Evolutionary conservation across 805 yeast species (phyloP).

Genomic region (Spathaspora sp.): DNA sequence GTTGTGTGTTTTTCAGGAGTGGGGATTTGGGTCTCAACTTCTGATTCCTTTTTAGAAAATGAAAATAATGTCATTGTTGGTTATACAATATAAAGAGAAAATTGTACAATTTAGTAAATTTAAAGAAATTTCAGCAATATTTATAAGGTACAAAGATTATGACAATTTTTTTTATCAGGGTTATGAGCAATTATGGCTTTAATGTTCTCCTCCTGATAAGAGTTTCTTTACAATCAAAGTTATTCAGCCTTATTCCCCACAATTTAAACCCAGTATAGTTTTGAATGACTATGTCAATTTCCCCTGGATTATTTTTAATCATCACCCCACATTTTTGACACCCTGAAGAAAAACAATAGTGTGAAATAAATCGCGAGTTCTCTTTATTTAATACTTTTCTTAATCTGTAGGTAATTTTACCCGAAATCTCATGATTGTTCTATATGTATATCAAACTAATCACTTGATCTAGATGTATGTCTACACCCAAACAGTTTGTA

Average conservation of each 20-base stretch:
- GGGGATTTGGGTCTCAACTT: not conserved
- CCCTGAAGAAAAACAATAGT: not conserved
- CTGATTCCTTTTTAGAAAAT: not conserved
- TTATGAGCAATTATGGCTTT: not conserved
- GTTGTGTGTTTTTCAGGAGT: not conserved
- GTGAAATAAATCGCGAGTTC: too few relatives aligned
- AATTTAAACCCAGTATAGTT: too few relatives aligned
- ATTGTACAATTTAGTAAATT: not conserved
- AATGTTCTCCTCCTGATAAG: too few relatives aligned
- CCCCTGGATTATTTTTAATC: not conserved
- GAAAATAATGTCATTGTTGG: not conserved
- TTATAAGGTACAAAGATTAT: not conserved
- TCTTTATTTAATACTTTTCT: too few relatives aligned
- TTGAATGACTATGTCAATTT: not conserved
- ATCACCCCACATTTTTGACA: not conserved
- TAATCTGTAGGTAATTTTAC: too few relatives aligned
- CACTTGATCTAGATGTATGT: too few relatives aligned
- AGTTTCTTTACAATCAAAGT: not conserved
- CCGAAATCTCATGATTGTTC: too few relatives aligned
- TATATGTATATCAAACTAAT: too few relatives aligned
- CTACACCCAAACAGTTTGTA: too few relatives aligned
- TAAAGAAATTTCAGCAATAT: not conserved
- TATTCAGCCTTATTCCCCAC: not conserved
- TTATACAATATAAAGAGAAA: not conserved
- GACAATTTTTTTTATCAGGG: not conserved